Percentiles rank a stretch among this genome's conserved stretches.
Conservation (phyloP, 768 basidiomycete genomes). For the Podaxis carcinomalis region DNA sequence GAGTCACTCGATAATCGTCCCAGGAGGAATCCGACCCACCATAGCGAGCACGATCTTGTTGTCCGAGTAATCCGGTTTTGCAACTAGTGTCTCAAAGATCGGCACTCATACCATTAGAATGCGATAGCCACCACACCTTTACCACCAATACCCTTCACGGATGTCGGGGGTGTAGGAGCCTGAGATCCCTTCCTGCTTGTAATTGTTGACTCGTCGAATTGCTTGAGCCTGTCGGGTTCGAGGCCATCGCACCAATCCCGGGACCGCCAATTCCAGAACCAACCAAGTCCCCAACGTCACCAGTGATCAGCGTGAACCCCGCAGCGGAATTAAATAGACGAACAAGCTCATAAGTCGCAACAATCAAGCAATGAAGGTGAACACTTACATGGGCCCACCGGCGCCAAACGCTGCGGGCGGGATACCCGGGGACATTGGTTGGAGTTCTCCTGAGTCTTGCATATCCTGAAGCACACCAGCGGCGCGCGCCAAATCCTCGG, state of each 20-base stretch:
- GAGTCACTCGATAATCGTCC: not conserved
- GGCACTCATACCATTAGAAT: not conserved
- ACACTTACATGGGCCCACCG: conserved; percentile 66
- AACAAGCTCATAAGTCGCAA: not conserved
- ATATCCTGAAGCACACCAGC: conserved; percentile 51
- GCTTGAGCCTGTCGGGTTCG: conserved; percentile 55
- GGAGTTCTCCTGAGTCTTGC: conserved; percentile 30
- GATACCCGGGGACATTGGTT: conserved; percentile 34
- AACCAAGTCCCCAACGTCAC: not conserved
- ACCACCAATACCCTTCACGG: conserved; percentile 85
- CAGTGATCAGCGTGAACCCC: not conserved
- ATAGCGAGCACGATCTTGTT: conserved; percentile 98
- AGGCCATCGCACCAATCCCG: conserved; percentile 1
- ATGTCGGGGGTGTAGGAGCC: conserved; percentile 73
- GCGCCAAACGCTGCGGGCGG: conserved; percentile 67
- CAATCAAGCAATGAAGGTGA: not conserved
- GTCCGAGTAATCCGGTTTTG: conserved; percentile 97
- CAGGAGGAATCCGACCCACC: conserved; percentile 39
- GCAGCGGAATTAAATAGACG: not conserved
- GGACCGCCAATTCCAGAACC: not conserved
- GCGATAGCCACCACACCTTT: conserved; percentile 52
- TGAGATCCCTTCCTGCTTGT: conserved; percentile 68
- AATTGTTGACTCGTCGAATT: conserved; percentile 72
- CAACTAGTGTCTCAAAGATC: conserved; percentile 44
- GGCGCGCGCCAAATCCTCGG: conserved; percentile 45